These are phyloP conservation scores for Canavalia ensiformis DNA, from an alignment of 306 rosid species.

Conservation along the genomic window DNA sequence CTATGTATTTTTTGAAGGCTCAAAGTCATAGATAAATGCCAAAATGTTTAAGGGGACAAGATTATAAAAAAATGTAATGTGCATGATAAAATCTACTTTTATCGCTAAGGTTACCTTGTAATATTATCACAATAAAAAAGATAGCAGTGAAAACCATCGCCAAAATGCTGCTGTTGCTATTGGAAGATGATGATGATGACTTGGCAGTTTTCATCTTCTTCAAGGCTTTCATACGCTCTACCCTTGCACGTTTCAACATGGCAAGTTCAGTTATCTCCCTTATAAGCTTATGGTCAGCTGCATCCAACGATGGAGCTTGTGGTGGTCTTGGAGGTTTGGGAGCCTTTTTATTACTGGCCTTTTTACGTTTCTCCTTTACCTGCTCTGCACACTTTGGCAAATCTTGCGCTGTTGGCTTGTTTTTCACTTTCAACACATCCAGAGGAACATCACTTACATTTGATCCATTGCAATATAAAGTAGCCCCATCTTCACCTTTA, in stretches of 20 bases:
- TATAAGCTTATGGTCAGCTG: constrained; percentile 80
- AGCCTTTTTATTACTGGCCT: constrained; percentile 66
- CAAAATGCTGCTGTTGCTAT: constrained; percentile 64
- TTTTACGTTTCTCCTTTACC: constrained; percentile 76
- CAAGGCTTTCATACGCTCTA: constrained; percentile 80
- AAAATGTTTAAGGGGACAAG: not conserved
- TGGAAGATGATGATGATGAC: constrained; percentile 53
- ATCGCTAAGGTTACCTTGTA: constrained; percentile 68
- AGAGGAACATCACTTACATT: constrained; percentile 48
- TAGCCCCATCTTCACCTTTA: constrained; percentile 54
- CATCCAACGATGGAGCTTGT: constrained; percentile 77
- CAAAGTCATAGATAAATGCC: constrained; percentile 16
- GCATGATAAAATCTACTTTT: not conserved
- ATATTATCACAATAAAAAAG: constrained; percentile 77
- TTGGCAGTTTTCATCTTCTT: constrained; percentile 78
- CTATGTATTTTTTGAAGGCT: not conserved
- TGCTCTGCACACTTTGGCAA: constrained; percentile 45
- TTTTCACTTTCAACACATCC: constrained; percentile 49
- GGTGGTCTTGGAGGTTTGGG: constrained; percentile 95
- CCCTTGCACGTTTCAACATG: constrained; percentile 83
- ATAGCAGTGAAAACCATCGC: constrained; percentile 82
- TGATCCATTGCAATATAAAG: constrained; percentile 47
- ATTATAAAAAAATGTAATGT: constrained; percentile 1
- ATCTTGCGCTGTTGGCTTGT: constrained; percentile 49
- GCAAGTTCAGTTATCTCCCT: constrained; percentile 87